Evolutionary conservation across 1,139 yeast species (phyloP).

Genomic region (Geotrichum australiense): DNA sequence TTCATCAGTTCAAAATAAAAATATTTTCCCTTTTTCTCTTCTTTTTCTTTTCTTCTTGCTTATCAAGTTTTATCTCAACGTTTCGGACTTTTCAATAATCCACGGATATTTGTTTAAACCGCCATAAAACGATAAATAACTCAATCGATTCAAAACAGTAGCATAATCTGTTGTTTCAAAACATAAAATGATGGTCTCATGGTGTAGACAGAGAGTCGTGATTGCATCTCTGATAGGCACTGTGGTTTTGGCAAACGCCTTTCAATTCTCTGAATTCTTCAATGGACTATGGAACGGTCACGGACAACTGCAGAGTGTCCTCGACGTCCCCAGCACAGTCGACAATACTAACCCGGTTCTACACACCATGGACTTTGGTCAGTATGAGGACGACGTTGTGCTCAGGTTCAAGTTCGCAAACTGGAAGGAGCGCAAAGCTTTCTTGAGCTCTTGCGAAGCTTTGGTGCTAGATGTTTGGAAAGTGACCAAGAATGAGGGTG

Average conservation of each 20-base stretch:
- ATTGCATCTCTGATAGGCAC: slow-evolving; percentile 16
- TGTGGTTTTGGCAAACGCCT: slow-evolving; percentile 13
- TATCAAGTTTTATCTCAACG: too few species aligned
- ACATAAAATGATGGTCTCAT: slow-evolving; percentile 1
- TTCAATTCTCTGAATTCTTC: slow-evolving; percentile 4
- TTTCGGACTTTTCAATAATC: background rate
- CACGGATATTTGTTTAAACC: background rate
- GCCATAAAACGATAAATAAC: background rate
- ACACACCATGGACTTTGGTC: slow-evolving; percentile 24
- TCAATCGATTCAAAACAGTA: background rate
- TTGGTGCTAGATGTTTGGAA: slow-evolving; percentile 37
- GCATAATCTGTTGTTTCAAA: background rate
- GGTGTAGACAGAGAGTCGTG: slow-evolving; percentile 13
- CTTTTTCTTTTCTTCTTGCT: background rate
- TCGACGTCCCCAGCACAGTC: slow-evolving; percentile 6
- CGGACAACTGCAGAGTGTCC: slow-evolving; percentile 9
- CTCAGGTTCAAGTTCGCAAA: slow-evolving; percentile 39
- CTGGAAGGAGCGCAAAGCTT: slow-evolving; percentile 24
- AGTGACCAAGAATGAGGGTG: slow-evolving; percentile 24
- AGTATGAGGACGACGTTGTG: slow-evolving; percentile 48
- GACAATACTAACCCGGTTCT: slow-evolving; percentile 4
- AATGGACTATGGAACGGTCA: background rate
- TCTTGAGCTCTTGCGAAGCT: slow-evolving; percentile 29
- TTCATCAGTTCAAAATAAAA: background rate
- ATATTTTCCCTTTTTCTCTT: background rate